Conservation (phyloP, 345 rosid species). For the Lepidium sativum region DNA sequence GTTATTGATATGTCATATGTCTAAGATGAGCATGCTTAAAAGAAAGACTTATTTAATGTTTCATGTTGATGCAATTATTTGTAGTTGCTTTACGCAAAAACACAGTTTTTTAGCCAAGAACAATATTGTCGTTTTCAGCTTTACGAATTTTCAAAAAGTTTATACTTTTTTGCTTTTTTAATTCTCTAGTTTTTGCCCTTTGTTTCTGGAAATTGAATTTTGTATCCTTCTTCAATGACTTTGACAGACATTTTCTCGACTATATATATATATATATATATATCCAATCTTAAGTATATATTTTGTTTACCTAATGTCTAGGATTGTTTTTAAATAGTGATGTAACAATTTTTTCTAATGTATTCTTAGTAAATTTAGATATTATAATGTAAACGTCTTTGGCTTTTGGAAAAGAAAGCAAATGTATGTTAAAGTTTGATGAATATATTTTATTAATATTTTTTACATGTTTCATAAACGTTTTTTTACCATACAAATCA, state of each 20-base stretch:
- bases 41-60: constrained; percentile 1
- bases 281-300: no score
- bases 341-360: no score
- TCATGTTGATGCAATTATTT: constrained; percentile 20
- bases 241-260: constrained; percentile 9
- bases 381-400: no score
- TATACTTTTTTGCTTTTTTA: constrained; percentile 19
- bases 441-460: no score
- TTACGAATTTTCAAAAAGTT: constrained; percentile 21
- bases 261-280: no score
- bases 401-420: no score
- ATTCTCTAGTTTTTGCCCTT: constrained; percentile 16
- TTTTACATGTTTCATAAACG: no score
- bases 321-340: no score
- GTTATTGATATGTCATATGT: background rate
- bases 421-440: no score
- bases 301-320: background rate
- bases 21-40: constrained; percentile 21
- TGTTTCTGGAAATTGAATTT: constrained; percentile 12
- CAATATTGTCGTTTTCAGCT: constrained; percentile 27
- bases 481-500: no score
- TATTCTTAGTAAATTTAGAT: no score
- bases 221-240: constrained; percentile 11
- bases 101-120: constrained; percentile 15
- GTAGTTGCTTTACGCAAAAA: constrained; percentile 17